These are phyloP conservation scores for Candida ovalis DNA, from an alignment of 805 yeast species.

Conservation along the genomic window DNA sequence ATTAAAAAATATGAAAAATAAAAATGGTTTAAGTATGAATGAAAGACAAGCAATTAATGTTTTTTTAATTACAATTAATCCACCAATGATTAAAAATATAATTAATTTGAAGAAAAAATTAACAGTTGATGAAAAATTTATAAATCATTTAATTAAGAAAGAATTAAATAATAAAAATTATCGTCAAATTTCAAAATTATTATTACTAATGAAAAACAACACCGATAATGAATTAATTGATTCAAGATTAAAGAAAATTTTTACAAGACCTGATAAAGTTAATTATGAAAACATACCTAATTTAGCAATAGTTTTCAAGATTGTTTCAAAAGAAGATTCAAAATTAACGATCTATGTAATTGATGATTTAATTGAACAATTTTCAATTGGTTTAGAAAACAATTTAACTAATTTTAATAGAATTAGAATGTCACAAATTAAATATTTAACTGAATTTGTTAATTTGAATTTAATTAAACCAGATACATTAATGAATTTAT, in stretches of 20 bases:
- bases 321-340: constrained; percentile 32
- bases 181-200: constrained; percentile 32
- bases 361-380: constrained; percentile 63
- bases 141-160: constrained; percentile 45
- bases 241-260: constrained; percentile 35
- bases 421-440: constrained; percentile 55
- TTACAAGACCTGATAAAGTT: constrained; percentile 58
- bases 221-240: too few species aligned
- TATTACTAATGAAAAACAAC: constrained; percentile 45
- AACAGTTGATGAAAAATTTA: constrained; percentile 45
- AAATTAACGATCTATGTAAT: constrained; percentile 43
- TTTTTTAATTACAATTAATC: constrained; percentile 50
- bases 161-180: constrained; percentile 42
- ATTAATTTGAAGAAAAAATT: constrained; percentile 21
- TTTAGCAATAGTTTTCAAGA: constrained; percentile 46
- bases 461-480: constrained; percentile 44
- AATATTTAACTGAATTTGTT: constrained; percentile 55
- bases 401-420: constrained; percentile 59
- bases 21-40: constrained; percentile 46
- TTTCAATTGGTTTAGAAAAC: constrained; percentile 61
- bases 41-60: constrained; percentile 58
- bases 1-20: constrained; percentile 46
- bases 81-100: constrained; percentile 43
- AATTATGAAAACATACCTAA: constrained; percentile 50
- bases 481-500: constrained; percentile 44